Conservation (phyloP, 2,329 filamentous ascomycete species). For the Magnaporthiopsis incrustans region DNA sequence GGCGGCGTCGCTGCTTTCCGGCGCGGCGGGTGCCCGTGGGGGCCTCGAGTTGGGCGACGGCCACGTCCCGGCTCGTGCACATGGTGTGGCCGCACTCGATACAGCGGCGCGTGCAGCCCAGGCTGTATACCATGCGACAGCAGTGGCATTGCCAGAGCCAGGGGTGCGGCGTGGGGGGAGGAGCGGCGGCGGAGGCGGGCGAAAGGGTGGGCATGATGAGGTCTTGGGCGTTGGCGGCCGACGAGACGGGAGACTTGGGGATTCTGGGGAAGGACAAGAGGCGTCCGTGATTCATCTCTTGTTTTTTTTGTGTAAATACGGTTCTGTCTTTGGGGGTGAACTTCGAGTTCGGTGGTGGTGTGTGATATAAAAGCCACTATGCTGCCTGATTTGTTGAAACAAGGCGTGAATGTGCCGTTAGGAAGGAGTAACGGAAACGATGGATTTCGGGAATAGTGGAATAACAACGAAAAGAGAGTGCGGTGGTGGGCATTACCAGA, state of each 20-base stretch:
- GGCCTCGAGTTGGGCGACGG: not conserved
- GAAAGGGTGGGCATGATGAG: not conserved
- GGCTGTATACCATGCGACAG: constrained; percentile 20
- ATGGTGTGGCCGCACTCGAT: constrained; percentile 29
- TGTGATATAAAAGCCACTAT: not conserved
- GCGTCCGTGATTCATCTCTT: not conserved
- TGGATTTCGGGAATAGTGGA: not conserved
- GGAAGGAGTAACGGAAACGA: not conserved
- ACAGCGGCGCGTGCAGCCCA: constrained; percentile 27
- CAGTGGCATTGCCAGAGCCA: constrained; percentile 27
- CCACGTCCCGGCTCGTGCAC: constrained; percentile 20
- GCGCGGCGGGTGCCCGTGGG: not conserved
- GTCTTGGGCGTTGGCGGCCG: not conserved
- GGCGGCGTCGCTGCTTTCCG: constrained; percentile 4
- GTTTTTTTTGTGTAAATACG: not conserved
- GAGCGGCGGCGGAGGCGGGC: not conserved
- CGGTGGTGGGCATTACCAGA: not conserved
- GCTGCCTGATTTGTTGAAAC: not conserved
- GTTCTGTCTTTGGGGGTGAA: not conserved
- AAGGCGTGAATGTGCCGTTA: not conserved
- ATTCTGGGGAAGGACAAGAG: constrained; percentile 21
- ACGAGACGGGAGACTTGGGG: not conserved
- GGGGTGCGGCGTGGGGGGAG: constrained; percentile 12
- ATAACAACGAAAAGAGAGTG: not conserved
- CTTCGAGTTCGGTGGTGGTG: not conserved